Base-by-base conservation (phyloP, 257 asterid genomes). In the Apocynum venetum region DNA sequence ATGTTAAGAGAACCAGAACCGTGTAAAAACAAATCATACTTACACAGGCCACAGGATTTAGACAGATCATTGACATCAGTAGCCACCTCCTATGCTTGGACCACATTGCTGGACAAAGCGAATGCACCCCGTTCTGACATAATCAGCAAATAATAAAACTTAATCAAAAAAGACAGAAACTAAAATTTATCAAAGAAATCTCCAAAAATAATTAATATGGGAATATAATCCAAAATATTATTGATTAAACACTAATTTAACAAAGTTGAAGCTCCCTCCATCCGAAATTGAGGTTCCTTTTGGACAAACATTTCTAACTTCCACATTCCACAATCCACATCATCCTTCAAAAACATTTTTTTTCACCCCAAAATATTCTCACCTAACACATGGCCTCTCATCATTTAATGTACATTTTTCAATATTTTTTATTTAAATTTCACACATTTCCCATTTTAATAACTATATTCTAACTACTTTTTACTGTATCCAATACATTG, bases 91-190 rank as follows among this genome's bases (percentile, higher is more conserved):
- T 90, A 80, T 95, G 98, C 88, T 93, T 93, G 40, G 98, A 95
- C 99, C 99, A 95, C 78, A 93, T 89, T 20, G 99, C 99, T 61
- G 99, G 99, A 85, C 99, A 95, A 73, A 95, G 90, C 25, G 99
- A 95, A 90, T 95, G 99, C 94, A 90, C 77, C 76, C 97, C 97
- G 52, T 90, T 92, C 99, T 95, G 92, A 47, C 72, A 86, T 79
- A 61, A 82, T 72, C 43, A 78, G 56, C 71, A 79, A 79, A 75
- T 47, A 74, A 70, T 49, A 47, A 36, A 57, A 46, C 59, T 64
- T 69, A 59, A 57, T 46, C 25, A 57, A 0, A 19, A 5, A 4
- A 57, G 0, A 20, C 25, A 0, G 6, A 57, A 57, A 57, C 64
- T 5, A 52, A 31, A 73, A 20, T 14, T 53, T 51, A 63, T n/a